Percentiles rank a stretch among this genome's conserved stretches.
Conservation (phyloP, 2,329 filamentous ascomycete genomes). For the Fusarium sp. region DNA sequence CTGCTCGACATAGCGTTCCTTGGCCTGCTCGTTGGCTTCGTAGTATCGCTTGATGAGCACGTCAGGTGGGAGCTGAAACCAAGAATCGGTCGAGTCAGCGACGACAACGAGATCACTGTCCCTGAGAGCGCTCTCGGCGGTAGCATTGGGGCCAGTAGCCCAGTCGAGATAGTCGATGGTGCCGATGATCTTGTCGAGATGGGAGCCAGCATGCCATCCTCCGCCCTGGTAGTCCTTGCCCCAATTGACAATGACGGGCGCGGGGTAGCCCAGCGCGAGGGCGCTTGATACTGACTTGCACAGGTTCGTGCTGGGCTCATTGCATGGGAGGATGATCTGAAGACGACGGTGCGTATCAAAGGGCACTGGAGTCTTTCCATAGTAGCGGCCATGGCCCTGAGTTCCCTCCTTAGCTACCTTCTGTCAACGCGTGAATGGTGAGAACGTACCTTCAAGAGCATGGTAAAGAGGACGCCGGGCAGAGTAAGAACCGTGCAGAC, state of each 20-base stretch:
- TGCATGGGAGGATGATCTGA: slow-evolving; percentile 27
- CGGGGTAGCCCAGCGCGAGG: slow-evolving; percentile 40
- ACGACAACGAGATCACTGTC: slow-evolving; percentile 42
- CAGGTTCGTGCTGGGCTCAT: slow-evolving; percentile 35
- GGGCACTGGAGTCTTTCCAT: neutral
- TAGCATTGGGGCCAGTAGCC: neutral
- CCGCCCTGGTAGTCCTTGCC: slow-evolving; percentile 19
- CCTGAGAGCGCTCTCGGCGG: slow-evolving; percentile 5
- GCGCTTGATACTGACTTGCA: slow-evolving; percentile 41
- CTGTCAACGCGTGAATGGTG: neutral
- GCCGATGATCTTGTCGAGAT: slow-evolving; percentile 43
- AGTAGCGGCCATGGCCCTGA: neutral
- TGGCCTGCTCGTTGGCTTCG: slow-evolving; percentile 27
- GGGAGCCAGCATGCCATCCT: slow-evolving; percentile 28
- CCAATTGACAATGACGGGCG: slow-evolving; percentile 45
- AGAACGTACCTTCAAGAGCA: neutral
- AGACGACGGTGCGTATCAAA: slow-evolving; percentile 21
- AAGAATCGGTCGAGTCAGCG: slow-evolving; percentile 42
- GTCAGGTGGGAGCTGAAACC: slow-evolving; percentile 45
- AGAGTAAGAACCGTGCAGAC: neutral
- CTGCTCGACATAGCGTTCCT: slow-evolving; percentile 11
- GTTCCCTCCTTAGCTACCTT: neutral
- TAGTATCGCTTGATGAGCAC: slow-evolving; percentile 42
- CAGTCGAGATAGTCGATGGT: slow-evolving; percentile 40
- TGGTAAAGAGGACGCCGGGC: neutral